phyloP scores from a whole-genome alignment of 208 protist genomes.

The Trichomonas gallinae region DNA sequence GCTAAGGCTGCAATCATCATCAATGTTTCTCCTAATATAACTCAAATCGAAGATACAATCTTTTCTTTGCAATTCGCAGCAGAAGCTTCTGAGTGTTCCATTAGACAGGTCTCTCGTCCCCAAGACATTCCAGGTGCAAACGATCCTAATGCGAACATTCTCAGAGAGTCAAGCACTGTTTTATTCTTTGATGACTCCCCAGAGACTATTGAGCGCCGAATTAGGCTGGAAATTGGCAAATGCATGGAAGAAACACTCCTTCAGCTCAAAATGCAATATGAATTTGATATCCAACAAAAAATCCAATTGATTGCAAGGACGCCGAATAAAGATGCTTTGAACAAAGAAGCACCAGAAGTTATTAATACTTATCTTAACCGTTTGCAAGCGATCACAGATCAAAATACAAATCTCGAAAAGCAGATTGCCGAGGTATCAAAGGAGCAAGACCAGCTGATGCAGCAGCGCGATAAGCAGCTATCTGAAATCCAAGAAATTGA shows the following conservation, averaged over 20 bases:
- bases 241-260: neutral
- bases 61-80: constrained; percentile 3
- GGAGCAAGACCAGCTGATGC: neutral
- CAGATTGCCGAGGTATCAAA: neutral
- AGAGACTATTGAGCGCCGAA: neutral
- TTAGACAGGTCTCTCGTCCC: neutral
- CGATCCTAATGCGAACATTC: neutral
- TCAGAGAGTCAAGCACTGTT: neutral
- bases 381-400: neutral
- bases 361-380: neutral
- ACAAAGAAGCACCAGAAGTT: neutral
- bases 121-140: neutral
- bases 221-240: neutral
- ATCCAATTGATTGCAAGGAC: neutral
- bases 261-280: neutral
- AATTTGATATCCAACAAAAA: neutral
- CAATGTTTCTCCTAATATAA: neutral
- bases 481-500: neutral
- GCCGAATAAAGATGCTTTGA: neutral
- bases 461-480: neutral
- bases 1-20: neutral
- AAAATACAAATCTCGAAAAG: neutral
- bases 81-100: neutral
- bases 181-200: neutral
- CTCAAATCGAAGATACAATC: neutral